phyloP scores from a whole-genome alignment of 352 stramenopile species.

The Phytophthora kernoviae region DNA sequence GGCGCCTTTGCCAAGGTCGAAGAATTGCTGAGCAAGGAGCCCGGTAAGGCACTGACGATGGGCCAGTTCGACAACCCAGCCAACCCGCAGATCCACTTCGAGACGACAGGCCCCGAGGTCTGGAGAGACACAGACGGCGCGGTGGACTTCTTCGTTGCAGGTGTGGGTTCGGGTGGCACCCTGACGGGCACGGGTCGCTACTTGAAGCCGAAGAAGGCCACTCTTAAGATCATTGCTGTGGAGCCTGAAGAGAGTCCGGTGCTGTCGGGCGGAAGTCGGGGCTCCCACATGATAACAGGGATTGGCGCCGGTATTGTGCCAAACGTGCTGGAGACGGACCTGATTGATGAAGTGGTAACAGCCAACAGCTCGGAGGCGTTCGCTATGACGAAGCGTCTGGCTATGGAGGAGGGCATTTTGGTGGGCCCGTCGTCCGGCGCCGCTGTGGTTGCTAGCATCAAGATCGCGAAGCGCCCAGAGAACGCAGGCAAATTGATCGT shows the following conservation, averaged over 20 bases:
- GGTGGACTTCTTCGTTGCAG: constrained; percentile 28
- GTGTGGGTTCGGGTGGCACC: constrained; percentile 79
- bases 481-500: constrained; percentile 86
- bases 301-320: constrained; percentile 74
- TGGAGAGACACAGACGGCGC: neutral
- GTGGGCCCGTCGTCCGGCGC: constrained; percentile 80
- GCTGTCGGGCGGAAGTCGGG: constrained; percentile 68
- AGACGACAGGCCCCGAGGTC: constrained; percentile 1
- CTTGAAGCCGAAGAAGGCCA: constrained; percentile 82
- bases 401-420: constrained; percentile 75
- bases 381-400: constrained; percentile 75
- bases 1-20: constrained; percentile 18
- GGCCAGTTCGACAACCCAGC: constrained; percentile 2
- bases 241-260: constrained; percentile 74
- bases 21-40: neutral
- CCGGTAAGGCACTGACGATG: neutral
- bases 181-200: constrained; percentile 79
- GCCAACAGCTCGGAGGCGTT: constrained; percentile 75
- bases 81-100: neutral
- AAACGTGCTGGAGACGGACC: constrained; percentile 67
- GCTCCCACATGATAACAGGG: constrained; percentile 77
- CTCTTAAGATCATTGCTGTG: constrained; percentile 75
- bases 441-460: constrained; percentile 71
- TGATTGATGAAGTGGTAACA: constrained; percentile 88
- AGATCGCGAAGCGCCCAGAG: constrained; percentile 78